Conservation (phyloP, 495 filamentous ascomycete genomes). For the Cercophora sp. region DNA sequence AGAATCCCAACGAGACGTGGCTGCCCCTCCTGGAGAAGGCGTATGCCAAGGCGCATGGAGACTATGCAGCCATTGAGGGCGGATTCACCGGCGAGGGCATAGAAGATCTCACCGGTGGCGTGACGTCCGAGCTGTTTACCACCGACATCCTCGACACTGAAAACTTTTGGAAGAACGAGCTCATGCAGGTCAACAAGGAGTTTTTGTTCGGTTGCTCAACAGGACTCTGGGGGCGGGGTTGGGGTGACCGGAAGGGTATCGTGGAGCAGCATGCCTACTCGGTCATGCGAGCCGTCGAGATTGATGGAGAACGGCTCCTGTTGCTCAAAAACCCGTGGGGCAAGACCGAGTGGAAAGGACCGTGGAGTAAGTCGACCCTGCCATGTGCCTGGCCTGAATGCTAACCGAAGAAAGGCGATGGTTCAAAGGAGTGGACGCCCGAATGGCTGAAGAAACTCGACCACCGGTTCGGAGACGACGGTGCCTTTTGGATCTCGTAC, state of each 20-base stretch:
- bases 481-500: slow-evolving; percentile 67
- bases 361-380: slow-evolving; percentile 69
- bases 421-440: slow-evolving; percentile 86
- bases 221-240: slow-evolving; percentile 55
- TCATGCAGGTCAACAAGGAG: slow-evolving; percentile 78
- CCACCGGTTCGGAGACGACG: slow-evolving; percentile 87
- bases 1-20: slow-evolving; percentile 88
- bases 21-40: slow-evolving; percentile 91
- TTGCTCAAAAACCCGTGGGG: slow-evolving; percentile 90
- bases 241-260: slow-evolving; percentile 66
- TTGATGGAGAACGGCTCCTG: slow-evolving; percentile 69
- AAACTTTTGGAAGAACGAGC: slow-evolving; percentile 81
- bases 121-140: slow-evolving; percentile 75
- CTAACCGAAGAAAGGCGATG: slow-evolving; percentile 51
- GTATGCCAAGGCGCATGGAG: slow-evolving; percentile 92
- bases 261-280: slow-evolving; percentile 83
- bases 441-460: slow-evolving; percentile 77
- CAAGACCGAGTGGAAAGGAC: slow-evolving; percentile 71
- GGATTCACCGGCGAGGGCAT: slow-evolving; percentile 85
- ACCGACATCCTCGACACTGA: slow-evolving; percentile 85
- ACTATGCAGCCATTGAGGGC: slow-evolving; percentile 78
- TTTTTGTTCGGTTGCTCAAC: slow-evolving; percentile 85
- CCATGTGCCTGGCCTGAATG: slow-evolving; percentile 3
- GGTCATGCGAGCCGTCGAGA: slow-evolving; percentile 75
- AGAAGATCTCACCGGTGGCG: slow-evolving; percentile 89